Evolutionary conservation across 306 rosid species (phyloP), one percentile per base, ranked within the genome.

Genomic region (Potentilla sterilis): DNA sequence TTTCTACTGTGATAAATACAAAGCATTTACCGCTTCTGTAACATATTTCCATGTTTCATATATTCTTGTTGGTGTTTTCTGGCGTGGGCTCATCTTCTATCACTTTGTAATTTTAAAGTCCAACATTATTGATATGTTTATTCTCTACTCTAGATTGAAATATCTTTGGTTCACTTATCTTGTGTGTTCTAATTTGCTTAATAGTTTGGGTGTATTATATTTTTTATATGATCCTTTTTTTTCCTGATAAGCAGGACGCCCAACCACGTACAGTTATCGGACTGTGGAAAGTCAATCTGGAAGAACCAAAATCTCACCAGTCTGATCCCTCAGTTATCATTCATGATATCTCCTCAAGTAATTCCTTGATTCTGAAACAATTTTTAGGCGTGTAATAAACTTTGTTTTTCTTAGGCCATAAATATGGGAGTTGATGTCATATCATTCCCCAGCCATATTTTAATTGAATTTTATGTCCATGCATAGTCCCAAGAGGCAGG

Each of bases 201-300:
- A 13, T 71, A 15, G 38, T 24, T 16, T 69, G 10, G 1, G 28
- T 2, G 4, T 2, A 18, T 34, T 77, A 61, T 61, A 16, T 80
- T 43, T 74, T 82, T 48, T 49, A 38, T 28, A 34, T 49, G 19
- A 55, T 42, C n/a, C 2, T 0, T 7, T 7, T 64, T 64, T 28
- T 70, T 19, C n/a, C 70, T 70, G 81, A 85, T 83, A 84, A 52
- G 77, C 93, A 95, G 99, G 97, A 92, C 0, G 93, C 97, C 19
- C 86, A 35, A 71, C 99, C 99, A 8, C 92, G 92, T 6, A 76
- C 84, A 37, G 70, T 96, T 67, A 71, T 89, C 83, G 82, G 89
- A 67, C 78, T 96, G 75, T 96, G 98, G 98, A 90, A 86, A 82
- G 91, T 95, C 77, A 84, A 89, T 78, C 86, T 96, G 85, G 94